These are phyloP conservation scores for Podosphaera fusca DNA, from an alignment of 2,329 filamentous ascomycete species.

Conservation along the genomic window DNA sequence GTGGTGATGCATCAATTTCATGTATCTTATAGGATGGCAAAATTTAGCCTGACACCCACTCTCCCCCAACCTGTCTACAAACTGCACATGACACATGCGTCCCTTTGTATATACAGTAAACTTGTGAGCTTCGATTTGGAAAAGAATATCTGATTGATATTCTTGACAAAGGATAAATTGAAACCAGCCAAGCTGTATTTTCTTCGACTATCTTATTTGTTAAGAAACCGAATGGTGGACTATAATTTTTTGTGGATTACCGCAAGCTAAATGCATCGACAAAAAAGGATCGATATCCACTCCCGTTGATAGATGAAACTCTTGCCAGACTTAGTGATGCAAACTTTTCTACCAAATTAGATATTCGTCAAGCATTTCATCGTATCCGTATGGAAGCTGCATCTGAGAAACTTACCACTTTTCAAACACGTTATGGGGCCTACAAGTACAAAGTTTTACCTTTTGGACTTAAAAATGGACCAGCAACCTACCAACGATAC, in stretches of 20 bases:
- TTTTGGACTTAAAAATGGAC: constrained; percentile 1
- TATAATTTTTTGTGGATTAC: neutral
- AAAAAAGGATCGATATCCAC: neutral
- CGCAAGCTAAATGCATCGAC: neutral
- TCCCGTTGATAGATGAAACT: no score
- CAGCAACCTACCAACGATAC: constrained; percentile 1
- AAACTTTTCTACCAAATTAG: constrained; percentile 1
- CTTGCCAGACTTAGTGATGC: neutral
- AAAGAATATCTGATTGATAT: neutral
- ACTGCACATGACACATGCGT: neutral
- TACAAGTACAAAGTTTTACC: no score
- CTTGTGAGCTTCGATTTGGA: neutral
- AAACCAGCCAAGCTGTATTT: neutral
- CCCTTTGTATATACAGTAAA: neutral
- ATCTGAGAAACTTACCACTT: neutral
- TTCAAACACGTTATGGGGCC: no score
- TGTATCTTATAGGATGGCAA: no score
- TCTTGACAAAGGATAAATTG: neutral
- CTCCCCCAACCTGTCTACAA: no score
- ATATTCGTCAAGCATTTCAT: constrained; percentile 1
- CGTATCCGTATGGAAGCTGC: neutral
- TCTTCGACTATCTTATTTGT: neutral
- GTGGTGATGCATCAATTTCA: no score
- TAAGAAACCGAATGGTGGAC: neutral
- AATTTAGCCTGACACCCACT: no score